These are phyloP conservation scores for Cutaneotrichosporon sp. DNA, from an alignment of 1,284 basidiomycete species.

Conservation along the genomic window DNA sequence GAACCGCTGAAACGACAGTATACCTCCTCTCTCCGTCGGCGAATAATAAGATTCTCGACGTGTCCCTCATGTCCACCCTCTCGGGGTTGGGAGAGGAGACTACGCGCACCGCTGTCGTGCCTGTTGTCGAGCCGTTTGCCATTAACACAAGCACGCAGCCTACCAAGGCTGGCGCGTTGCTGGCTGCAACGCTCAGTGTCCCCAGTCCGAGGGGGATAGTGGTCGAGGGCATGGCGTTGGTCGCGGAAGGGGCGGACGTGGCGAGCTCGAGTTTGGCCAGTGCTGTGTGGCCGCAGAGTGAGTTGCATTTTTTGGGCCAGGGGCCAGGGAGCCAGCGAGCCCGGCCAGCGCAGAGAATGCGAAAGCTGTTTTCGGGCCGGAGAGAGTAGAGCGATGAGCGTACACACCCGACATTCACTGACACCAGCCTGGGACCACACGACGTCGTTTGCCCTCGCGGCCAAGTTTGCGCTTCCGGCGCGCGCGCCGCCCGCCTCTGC, in stretches of 20 bases:
- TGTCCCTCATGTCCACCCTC: conserved; percentile 24
- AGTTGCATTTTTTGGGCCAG: no score
- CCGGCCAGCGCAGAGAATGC: no score
- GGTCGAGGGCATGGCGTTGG: conserved; percentile 5
- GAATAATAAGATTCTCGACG: conserved; percentile 34
- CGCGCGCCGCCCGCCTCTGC: conserved; percentile 1
- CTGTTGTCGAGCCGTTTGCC: conserved; percentile 37
- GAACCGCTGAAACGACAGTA: conserved; percentile 21
- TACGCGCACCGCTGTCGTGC: conserved; percentile 32
- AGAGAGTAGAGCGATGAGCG: no score
- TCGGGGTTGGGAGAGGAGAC: conserved; percentile 30
- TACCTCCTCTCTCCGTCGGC: conserved; percentile 21
- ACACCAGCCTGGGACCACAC: conserved; percentile 12
- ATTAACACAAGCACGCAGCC: conserved; percentile 19
- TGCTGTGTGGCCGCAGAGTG: conserved; percentile 25
- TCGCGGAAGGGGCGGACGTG: conserved; percentile 23
- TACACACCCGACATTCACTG: no score
- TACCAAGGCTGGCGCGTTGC: conserved; percentile 12
- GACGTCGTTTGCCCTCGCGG: conserved; percentile 25
- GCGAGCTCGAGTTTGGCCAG: conserved; percentile 16
- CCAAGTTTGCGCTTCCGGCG: conserved; percentile 24
- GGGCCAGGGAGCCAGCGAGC: no score
- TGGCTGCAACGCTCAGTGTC: conserved; percentile 5
- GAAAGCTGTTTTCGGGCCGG: no score
- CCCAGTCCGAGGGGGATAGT: conserved; percentile 11